Base-by-base conservation (phyloP, 441 rosid species). In the Euphorbia schlechtendalii region DNA sequence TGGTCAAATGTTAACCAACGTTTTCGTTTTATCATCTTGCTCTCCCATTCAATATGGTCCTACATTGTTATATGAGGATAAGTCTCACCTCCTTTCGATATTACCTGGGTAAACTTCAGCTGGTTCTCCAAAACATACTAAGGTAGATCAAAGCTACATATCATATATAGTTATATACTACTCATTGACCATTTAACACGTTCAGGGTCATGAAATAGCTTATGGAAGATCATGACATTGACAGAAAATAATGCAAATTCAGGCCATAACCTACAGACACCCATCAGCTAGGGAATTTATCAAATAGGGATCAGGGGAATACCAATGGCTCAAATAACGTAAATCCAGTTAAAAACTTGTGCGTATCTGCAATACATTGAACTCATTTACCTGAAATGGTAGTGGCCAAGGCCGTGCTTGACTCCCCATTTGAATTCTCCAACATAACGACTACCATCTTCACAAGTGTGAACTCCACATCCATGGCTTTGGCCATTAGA, bases 341-440 rank as follows among this genome's bases (percentile, higher is more conserved):
- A 51, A 21, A 18, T 15, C 34, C 14, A 32, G n/a, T 30, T 25
- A 36, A 6, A n/a, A 58, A 48, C 21, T 64, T 3, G 2, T 52
- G 18, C 8, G 14, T 9, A 0, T 11, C 12, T 45, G 12, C 36
- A n/a, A 56, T 5, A 66, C 55, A 18, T n/a, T 38, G 2, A 40
- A 48, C 14, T 4, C 54, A 59, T 52, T 48, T 74, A 90, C 97
- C 97, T 88, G 89, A 86, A 91, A 74, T 88, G 96, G 73, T 91
- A 88, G 60, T 86, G 96, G 51, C 96, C 97, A 41, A 86, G 86
- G 8, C 97, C 97, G 54, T 91, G 97, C 83, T 91, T 91, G 75
- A 91, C 87, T 1, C 96, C 96, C 92, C 94, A 84, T 73, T 86
- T 85, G 79, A 91, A 91, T 66, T 91, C 89, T 8, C 97, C 97